These are phyloP conservation scores for Globisporangium okanoganense DNA, from an alignment of 352 stramenopile species.

Conservation along the genomic window DNA sequence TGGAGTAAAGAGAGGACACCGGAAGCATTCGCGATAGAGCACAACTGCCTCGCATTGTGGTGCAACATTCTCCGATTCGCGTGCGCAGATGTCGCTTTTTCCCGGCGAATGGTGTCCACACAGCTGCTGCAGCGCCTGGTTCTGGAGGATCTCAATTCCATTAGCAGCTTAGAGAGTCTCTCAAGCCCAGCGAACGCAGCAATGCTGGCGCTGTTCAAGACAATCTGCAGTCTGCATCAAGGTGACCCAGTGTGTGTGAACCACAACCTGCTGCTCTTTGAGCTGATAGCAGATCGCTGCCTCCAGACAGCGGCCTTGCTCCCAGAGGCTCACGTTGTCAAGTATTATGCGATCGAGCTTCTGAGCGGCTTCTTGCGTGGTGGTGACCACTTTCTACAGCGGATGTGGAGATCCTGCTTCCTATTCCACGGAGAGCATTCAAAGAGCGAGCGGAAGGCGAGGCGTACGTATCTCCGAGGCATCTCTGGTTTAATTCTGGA, in stretches of 20 bases:
- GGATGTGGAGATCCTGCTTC: neutral
- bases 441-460: neutral
- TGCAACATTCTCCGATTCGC: constrained; percentile 6
- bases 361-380: neutral
- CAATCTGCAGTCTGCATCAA: neutral
- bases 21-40: neutral
- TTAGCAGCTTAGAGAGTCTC: neutral
- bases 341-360: constrained; percentile 9
- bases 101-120: neutral
- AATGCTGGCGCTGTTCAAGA: constrained; percentile 4
- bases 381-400: neutral
- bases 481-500: constrained; percentile 2
- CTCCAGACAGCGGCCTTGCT: constrained; percentile 6
- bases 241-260: neutral
- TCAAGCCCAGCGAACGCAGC: neutral
- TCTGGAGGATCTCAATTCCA: neutral
- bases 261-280: neutral
- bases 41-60: constrained; percentile 8
- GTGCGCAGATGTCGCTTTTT: neutral
- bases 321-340: neutral
- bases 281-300: constrained; percentile 1
- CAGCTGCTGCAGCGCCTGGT: constrained; percentile 4
- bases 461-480: constrained; percentile 1
- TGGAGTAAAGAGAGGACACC: constrained; percentile 4
- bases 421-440: neutral